A percentile compares a stretch with the other conserved stretches of the same genome.
phyloP scores from a whole-genome alignment of 345 rosid species.

The Eucalyptus urophylla region DNA sequence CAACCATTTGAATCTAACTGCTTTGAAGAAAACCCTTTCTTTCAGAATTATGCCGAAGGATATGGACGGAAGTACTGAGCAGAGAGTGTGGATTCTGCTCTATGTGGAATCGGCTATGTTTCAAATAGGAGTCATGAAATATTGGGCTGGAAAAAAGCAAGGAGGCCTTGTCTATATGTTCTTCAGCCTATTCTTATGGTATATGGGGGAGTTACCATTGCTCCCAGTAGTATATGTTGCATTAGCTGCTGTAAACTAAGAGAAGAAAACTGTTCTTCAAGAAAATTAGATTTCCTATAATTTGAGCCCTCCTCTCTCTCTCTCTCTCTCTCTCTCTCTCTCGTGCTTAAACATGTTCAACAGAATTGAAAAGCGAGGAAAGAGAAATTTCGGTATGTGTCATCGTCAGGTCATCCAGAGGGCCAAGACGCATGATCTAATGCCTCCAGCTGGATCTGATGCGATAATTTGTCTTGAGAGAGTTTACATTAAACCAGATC shows the following conservation, averaged over 20 bases:
- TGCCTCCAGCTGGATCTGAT: neutral
- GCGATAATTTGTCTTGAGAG: neutral
- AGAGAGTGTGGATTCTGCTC: neutral
- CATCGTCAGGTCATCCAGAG: neutral
- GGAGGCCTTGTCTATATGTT: neutral
- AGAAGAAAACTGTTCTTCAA: constrained; percentile 18
- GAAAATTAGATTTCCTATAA: neutral
- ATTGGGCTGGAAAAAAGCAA: neutral
- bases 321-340: neutral
- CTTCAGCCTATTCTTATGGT: neutral
- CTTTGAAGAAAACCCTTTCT: neutral
- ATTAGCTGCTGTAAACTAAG: neutral
- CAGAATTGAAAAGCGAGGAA: neutral
- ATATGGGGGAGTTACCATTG: neutral
- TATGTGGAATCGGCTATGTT: neutral
- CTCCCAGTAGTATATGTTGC: neutral
- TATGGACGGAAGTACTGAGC: neutral
- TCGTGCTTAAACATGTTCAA: neutral
- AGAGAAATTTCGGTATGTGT: neutral
- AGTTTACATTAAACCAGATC: neutral
- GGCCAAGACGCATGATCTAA: neutral
- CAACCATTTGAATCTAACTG: neutral
- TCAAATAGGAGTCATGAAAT: neutral
- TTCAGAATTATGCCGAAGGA: neutral
- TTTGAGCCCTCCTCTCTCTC: neutral